Percentiles rank a stretch among this genome's conserved stretches.
These are phyloP conservation scores for Dendrostoma leiphaemia DNA, from an alignment of 2,329 filamentous ascomycete species.

Conservation along the genomic window DNA sequence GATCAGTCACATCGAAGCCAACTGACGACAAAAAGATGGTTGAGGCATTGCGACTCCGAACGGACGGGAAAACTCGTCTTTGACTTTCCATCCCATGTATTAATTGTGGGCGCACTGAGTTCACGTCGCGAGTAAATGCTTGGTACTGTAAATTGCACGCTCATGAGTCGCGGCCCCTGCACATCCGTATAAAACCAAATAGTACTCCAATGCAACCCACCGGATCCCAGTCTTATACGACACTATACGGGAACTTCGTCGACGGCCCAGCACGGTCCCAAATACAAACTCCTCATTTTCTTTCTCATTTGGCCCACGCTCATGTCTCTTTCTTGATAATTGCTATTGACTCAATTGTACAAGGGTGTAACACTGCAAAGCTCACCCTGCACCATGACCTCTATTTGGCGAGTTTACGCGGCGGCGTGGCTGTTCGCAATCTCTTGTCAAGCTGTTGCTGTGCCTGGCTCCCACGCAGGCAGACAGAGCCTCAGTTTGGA, in stretches of 20 bases:
- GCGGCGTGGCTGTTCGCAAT: slow-evolving; percentile 7
- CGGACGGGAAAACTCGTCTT: not conserved
- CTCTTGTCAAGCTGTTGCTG: slow-evolving; percentile 2
- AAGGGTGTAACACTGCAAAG: too few species aligned
- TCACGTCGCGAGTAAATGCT: not conserved
- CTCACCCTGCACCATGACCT: not conserved
- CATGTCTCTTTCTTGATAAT: not conserved
- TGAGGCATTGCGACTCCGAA: not conserved
- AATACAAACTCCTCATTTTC: too few species aligned
- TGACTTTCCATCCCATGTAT: not conserved
- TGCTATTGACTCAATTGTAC: not conserved
- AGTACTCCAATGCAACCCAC: too few species aligned
- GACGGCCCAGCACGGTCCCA: too few species aligned
- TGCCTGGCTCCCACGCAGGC: not conserved
- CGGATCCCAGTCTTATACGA: too few species aligned
- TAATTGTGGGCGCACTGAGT: not conserved
- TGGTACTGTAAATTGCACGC: not conserved
- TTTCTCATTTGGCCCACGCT: too few species aligned
- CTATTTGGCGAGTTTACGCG: not conserved
- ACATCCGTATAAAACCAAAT: not conserved
- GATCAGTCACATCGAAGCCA: not conserved
- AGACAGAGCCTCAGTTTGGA: not conserved
- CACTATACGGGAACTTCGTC: not conserved
- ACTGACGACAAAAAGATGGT: not conserved
- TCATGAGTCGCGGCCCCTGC: not conserved